Evolutionary conservation across 2,329 filamentous ascomycete genomes (phyloP).

Genomic region (Epichloe typhina): DNA sequence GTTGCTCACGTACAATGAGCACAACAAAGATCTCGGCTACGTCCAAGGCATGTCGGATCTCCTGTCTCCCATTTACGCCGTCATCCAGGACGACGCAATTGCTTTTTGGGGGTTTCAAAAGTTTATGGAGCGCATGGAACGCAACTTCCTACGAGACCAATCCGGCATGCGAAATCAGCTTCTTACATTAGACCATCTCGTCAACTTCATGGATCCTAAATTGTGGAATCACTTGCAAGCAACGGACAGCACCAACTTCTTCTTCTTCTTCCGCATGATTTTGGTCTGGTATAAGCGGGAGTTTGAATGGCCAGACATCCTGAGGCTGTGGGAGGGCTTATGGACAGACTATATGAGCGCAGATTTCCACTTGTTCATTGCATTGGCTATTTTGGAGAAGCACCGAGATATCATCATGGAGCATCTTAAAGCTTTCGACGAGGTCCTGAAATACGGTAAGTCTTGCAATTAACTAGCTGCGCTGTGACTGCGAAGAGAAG

Average conservation of each 20-base stretch:
- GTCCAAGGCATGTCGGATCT: conserved; percentile 99
- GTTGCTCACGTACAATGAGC: conserved; percentile 96
- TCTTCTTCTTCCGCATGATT: conserved; percentile 99
- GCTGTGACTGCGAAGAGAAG: not conserved
- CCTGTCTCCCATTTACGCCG: conserved; percentile 87
- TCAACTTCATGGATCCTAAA: conserved; percentile 92
- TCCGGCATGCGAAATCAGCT: conserved; percentile 92
- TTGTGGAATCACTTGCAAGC: conserved; percentile 81
- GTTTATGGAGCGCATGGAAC: conserved; percentile 97
- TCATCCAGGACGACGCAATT: conserved; percentile 91
- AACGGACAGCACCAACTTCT: conserved; percentile 95
- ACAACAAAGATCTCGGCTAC: conserved; percentile 89
- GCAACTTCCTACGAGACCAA: conserved; percentile 91
- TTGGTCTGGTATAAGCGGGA: conserved; percentile 98
- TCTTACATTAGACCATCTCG: conserved; percentile 80
- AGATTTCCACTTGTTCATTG: conserved; percentile 90
- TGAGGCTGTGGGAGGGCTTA: conserved; percentile 79
- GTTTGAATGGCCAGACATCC: conserved; percentile 77
- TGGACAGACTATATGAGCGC: conserved; percentile 89
- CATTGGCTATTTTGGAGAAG: conserved; percentile 87
- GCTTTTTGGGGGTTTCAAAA: conserved; percentile 97
- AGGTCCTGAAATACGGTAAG: conserved; percentile 89
- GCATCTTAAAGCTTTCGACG: conserved; percentile 87
- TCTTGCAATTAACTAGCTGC: conserved; percentile 6
- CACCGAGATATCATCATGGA: conserved; percentile 94